Conservation (phyloP, 495 filamentous ascomycete genomes). For the Aspergillus nanangensis region DNA sequence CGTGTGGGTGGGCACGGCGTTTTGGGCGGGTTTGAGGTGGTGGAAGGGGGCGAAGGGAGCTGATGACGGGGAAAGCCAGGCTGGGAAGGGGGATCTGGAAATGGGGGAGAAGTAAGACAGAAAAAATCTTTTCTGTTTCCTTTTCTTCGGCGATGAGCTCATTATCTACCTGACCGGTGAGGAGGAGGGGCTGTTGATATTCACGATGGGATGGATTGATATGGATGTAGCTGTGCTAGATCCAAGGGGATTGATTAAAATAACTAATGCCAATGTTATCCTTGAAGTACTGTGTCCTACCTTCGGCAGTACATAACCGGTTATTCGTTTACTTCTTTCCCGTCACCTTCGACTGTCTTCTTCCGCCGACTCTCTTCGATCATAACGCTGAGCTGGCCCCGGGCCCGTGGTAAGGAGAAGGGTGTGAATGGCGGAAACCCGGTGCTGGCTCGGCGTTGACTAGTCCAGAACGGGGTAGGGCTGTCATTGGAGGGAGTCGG, state of each 20-base stretch:
- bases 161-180: too few species aligned
- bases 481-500: background rate
- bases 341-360: background rate
- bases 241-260: too few species aligned
- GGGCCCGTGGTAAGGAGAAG: slow-evolving; percentile 7
- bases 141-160: too few species aligned
- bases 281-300: too few species aligned
- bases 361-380: slow-evolving; percentile 13
- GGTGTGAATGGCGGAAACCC: slow-evolving; percentile 1
- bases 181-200: too few species aligned
- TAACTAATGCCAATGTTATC: too few species aligned
- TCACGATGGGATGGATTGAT: too few species aligned
- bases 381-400: slow-evolving; percentile 17
- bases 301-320: too few species aligned
- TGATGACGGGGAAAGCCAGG: slow-evolving; percentile 2
- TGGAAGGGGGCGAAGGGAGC: slow-evolving; percentile 17
- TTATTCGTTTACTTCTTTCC: too few species aligned
- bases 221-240: too few species aligned
- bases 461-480: background rate
- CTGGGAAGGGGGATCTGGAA: background rate
- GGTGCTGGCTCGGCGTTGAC: background rate
- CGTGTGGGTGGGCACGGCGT: slow-evolving; percentile 62
- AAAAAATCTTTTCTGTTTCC: too few species aligned
- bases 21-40: slow-evolving; percentile 38
- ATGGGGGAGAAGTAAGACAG: slow-evolving; percentile 9